These are phyloP conservation scores for Aspergillus sojae DNA, from an alignment of 2,329 filamentous ascomycete species.

Conservation along the genomic window DNA sequence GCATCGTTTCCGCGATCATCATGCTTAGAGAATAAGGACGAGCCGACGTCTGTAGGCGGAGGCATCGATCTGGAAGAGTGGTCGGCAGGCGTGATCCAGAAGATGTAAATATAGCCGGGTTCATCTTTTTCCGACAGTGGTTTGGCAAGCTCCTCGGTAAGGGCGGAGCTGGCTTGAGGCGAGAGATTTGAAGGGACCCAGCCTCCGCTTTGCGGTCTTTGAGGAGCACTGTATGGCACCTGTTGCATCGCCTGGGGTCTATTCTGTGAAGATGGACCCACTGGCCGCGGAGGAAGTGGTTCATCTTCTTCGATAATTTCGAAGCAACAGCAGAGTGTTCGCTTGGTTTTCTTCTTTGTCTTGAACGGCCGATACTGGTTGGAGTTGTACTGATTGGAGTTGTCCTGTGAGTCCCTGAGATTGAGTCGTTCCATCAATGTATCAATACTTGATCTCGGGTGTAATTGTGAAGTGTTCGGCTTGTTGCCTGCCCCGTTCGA, in stretches of 20 bases:
- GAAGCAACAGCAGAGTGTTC: slow-evolving; percentile 40
- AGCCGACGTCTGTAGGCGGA: slow-evolving; percentile 61
- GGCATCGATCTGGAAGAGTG: slow-evolving; percentile 46
- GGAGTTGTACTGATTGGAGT: slow-evolving; percentile 12
- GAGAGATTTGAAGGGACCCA: slow-evolving; percentile 71
- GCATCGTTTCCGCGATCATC: slow-evolving; percentile 38
- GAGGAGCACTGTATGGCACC: slow-evolving; percentile 1
- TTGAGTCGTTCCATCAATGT: slow-evolving; percentile 79
- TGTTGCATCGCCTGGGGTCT: slow-evolving; percentile 14
- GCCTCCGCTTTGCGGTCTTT: slow-evolving; percentile 42
- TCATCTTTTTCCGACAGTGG: slow-evolving; percentile 75
- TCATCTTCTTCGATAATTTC: slow-evolving; percentile 34
- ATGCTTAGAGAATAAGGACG: slow-evolving; percentile 59
- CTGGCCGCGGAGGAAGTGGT: slow-evolving; percentile 25
- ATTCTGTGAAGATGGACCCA: slow-evolving; percentile 8
- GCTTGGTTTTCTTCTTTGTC: slow-evolving; percentile 26
- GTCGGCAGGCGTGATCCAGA: slow-evolving; percentile 81
- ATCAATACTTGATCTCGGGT: slow-evolving; percentile 79
- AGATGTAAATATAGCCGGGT: slow-evolving; percentile 96
- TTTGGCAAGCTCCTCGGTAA: slow-evolving; percentile 77
- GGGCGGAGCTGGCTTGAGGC: slow-evolving; percentile 67
- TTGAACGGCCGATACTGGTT: slow-evolving; percentile 16
- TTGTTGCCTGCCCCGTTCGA: slow-evolving; percentile 34
- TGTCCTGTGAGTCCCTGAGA: slow-evolving; percentile 47
- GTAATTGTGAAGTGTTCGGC: slow-evolving; percentile 47